Conservation (phyloP, 306 rosid genomes). For the Amphicarpaea edgeworthii region DNA sequence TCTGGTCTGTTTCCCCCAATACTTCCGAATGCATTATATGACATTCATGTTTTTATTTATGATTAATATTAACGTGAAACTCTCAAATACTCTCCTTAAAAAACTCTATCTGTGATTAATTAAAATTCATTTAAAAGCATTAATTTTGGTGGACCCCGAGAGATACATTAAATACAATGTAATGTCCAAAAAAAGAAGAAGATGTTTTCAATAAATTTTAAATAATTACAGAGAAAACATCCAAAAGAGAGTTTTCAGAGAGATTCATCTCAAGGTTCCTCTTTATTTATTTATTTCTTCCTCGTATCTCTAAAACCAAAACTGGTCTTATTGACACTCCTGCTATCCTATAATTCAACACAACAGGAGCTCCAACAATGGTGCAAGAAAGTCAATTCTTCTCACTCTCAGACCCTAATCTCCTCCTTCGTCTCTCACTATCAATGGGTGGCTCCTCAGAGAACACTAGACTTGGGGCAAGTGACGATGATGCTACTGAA, state of each 20-base stretch:
- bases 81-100: no score
- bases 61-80: no score
- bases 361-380: conserved; percentile 46
- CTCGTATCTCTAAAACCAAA: neutral
- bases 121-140: no score
- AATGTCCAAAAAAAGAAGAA: no score
- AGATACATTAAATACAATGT: no score
- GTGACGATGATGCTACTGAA: neutral
- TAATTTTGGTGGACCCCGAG: no score
- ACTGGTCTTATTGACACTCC: neutral
- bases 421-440: neutral
- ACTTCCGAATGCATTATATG: conserved; percentile 2
- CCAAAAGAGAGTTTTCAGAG: no score
- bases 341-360: neutral
- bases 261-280: no score
- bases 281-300: neutral
- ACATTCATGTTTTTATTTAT: neutral
- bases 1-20: neutral
- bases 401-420: neutral
- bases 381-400: neutral
- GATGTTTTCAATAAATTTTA: no score
- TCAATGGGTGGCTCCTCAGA: neutral
- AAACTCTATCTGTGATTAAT: no score
- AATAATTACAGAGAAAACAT: no score
- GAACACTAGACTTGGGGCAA: neutral